Percentiles rank a stretch among this genome's conserved stretches.
Evolutionary conservation across 2,329 filamentous ascomycete species (phyloP).

Genomic region (Claviceps spartinae): DNA sequence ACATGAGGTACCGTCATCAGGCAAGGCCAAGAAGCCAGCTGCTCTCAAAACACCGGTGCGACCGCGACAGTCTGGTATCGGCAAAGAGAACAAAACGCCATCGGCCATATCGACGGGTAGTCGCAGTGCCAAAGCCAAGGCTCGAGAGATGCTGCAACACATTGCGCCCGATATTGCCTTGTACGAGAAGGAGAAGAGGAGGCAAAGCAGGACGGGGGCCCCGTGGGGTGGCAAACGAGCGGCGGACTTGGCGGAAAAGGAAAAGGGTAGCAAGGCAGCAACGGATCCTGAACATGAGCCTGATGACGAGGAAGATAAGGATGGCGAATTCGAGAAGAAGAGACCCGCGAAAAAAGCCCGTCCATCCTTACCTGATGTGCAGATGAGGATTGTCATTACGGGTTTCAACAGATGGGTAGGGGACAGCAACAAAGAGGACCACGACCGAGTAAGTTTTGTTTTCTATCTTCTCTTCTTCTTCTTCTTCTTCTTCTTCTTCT

Average conservation of each 20-base stretch:
- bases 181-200: conserved; percentile 89
- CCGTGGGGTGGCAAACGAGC: conserved; percentile 52
- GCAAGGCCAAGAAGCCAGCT: conserved; percentile 8
- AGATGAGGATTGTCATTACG: conserved; percentile 68
- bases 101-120: conserved; percentile 53
- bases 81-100: conserved; percentile 77
- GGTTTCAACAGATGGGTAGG: conserved; percentile 73
- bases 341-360: conserved; percentile 50
- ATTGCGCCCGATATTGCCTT: conserved; percentile 74
- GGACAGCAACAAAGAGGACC: conserved; percentile 58
- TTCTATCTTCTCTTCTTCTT: neutral
- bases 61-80: conserved; percentile 34
- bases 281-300: conserved; percentile 30
- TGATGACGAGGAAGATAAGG: conserved; percentile 32
- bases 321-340: conserved; percentile 29
- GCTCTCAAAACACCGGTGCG: conserved; percentile 26
- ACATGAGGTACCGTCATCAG: conserved; percentile 20
- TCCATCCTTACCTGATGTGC: conserved; percentile 44
- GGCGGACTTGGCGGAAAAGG: conserved; percentile 42
- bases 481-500: neutral
- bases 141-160: conserved; percentile 60
- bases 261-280: conserved; percentile 26
- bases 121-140: conserved; percentile 79
- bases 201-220: conserved; percentile 35
- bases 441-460: conserved; percentile 54